These are phyloP conservation scores for Xerocomus brunneocitrinus DNA, from an alignment of 768 basidiomycete species.

Conservation along the genomic window DNA sequence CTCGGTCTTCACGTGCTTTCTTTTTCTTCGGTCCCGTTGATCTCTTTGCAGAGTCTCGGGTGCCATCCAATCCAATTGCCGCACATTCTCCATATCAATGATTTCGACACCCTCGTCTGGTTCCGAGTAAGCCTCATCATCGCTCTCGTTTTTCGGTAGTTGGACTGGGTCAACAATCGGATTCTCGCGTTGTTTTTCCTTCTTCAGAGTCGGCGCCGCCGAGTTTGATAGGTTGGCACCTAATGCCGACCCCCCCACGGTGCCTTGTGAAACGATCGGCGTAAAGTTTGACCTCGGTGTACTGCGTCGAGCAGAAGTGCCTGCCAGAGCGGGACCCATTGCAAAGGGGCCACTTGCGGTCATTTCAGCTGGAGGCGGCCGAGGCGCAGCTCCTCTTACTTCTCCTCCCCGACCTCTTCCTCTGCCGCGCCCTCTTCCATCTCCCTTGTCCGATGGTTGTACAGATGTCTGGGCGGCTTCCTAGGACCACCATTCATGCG, in stretches of 20 bases:
- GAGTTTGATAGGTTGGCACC: constrained; percentile 50
- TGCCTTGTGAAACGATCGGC: constrained; percentile 41
- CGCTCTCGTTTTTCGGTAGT: constrained; percentile 36
- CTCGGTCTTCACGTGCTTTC: constrained; percentile 38
- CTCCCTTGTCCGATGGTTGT: constrained; percentile 36
- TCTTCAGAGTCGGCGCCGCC: constrained; percentile 47
- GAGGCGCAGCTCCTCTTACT: constrained; percentile 41
- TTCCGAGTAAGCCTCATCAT: constrained; percentile 76
- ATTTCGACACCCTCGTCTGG: constrained; percentile 87
- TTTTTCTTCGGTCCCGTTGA: constrained; percentile 33
- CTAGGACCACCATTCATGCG: constrained; percentile 30
- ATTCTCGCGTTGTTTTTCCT: constrained; percentile 35
- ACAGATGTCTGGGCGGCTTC: constrained; percentile 40
- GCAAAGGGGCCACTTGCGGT: constrained; percentile 85
- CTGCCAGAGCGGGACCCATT: constrained; percentile 73
- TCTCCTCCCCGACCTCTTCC: constrained; percentile 53
- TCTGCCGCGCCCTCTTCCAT: constrained; percentile 45
- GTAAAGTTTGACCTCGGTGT: constrained; percentile 55
- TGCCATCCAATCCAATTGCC: constrained; percentile 84
- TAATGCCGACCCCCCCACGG: constrained; percentile 33
- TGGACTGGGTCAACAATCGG: constrained; percentile 19
- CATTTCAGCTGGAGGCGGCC: constrained; percentile 61
- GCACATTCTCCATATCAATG: constrained; percentile 74
- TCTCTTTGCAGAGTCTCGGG: constrained; percentile 67
- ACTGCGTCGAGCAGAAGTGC: constrained; percentile 46